Conservation (phyloP, 148 eudicot genomes). For the Cornus florida region DNA sequence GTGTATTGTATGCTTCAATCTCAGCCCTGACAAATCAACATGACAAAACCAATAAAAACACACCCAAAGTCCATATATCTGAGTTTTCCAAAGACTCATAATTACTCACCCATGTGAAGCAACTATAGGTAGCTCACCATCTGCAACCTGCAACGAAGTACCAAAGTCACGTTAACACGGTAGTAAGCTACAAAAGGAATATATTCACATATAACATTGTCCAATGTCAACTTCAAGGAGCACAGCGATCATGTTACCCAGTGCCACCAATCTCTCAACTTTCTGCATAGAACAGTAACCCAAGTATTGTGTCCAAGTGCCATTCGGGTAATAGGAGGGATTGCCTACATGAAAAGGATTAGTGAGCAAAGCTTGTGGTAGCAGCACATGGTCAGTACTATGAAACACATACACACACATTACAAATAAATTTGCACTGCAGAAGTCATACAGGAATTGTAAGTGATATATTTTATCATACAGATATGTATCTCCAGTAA, state of each 20-base stretch:
- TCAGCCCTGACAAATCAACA: slow-evolving; percentile 56
- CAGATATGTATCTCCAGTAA: not conserved
- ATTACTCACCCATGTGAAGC: slow-evolving; percentile 82
- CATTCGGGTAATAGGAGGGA: slow-evolving; percentile 90
- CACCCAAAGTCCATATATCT: not conserved
- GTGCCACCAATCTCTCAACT: slow-evolving; percentile 98
- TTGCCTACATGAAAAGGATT: slow-evolving; percentile 46
- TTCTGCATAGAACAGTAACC: slow-evolving; percentile 95
- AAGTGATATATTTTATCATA: not conserved
- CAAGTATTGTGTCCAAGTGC: slow-evolving; percentile 90
- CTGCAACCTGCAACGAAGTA: slow-evolving; percentile 72
- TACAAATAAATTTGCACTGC: not conserved
- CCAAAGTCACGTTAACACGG: slow-evolving; percentile 18
- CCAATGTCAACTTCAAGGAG: slow-evolving; percentile 9
- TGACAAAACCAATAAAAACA: slow-evolving; percentile 12
- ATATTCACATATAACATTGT: not conserved
- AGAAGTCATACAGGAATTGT: not conserved
- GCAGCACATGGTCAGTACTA: not conserved
- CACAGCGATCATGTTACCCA: slow-evolving; percentile 59
- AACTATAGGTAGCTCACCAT: slow-evolving; percentile 91
- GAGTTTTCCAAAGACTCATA: slow-evolving; percentile 15
- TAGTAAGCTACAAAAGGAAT: slow-evolving; percentile 9
- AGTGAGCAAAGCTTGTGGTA: not conserved
- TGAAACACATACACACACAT: not conserved
- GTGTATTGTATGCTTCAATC: slow-evolving; percentile 70